Conservation (phyloP, 768 basidiomycete species). For the Suillus occidentalis region DNA sequence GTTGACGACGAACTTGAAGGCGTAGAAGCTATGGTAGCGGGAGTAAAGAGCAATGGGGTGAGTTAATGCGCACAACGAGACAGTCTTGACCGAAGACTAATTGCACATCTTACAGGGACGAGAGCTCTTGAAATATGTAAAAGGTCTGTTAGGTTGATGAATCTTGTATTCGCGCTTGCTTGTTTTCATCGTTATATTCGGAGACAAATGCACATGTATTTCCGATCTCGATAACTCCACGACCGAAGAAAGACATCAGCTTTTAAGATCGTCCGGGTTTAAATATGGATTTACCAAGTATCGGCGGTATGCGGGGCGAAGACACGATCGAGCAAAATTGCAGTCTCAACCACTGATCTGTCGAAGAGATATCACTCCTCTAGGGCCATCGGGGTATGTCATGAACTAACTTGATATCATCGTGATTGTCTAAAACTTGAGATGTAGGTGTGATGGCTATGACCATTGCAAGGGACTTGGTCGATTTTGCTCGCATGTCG, state of each 20-base stretch:
- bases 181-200: background rate
- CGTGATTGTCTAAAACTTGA: background rate
- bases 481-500: no score
- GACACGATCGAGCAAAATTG: background rate
- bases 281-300: background rate
- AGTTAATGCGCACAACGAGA: slow-evolving; percentile 26
- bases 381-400: background rate
- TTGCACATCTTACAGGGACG: slow-evolving; percentile 49
- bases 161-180: background rate
- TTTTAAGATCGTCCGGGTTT: background rate
- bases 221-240: background rate
- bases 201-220: background rate
- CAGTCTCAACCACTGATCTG: background rate
- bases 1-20: slow-evolving; percentile 36
- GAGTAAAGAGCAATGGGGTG: slow-evolving; percentile 75
- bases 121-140: slow-evolving; percentile 73
- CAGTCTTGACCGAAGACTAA: slow-evolving; percentile 12
- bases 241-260: no score
- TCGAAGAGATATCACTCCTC: slow-evolving; percentile 46
- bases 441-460: background rate
- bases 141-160: slow-evolving; percentile 57
- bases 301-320: background rate
- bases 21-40: slow-evolving; percentile 75
- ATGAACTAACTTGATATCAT: background rate
- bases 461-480: background rate